These are phyloP conservation scores for Mesembryanthemum crystallinum DNA, from an alignment of 148 eudicot genomes.

Conservation along the genomic window DNA sequence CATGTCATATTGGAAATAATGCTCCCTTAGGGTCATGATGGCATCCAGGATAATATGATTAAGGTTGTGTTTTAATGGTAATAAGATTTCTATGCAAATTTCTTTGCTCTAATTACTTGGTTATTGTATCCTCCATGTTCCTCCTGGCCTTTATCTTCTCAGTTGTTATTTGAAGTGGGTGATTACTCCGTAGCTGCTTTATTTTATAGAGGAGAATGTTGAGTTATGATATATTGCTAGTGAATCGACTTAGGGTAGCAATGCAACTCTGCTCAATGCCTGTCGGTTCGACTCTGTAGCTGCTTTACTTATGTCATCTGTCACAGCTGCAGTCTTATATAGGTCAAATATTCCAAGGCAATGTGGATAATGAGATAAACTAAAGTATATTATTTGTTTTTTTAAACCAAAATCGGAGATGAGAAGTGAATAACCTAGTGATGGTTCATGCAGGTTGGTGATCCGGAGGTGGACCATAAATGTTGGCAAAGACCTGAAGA, in stretches of 20 bases:
- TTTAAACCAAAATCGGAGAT: neutral
- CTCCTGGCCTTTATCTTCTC: neutral
- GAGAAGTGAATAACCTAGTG: neutral
- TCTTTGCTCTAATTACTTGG: neutral
- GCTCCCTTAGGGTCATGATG: neutral
- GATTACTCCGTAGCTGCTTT: constrained; percentile 4
- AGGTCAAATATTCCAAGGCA: neutral
- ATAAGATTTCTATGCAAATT: neutral
- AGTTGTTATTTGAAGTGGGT: neutral
- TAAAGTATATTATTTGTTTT: neutral
- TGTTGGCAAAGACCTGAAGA: constrained; percentile 94
- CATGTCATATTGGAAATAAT: neutral
- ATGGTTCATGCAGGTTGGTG: constrained; percentile 60
- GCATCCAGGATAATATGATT: neutral
- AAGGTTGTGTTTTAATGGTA: neutral
- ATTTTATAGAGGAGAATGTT: no score
- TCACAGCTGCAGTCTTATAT: neutral
- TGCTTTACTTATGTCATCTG: neutral
- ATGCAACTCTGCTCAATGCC: no score
- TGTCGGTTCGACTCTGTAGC: neutral
- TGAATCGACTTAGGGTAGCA: no score
- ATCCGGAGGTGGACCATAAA: constrained; percentile 67
- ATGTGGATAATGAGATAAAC: neutral
- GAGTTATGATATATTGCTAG: no score
- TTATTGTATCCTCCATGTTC: neutral